A percentile compares a stretch with the other conserved stretches of the same genome.
Evolutionary conservation across 148 eudicot species (phyloP).

Genomic region (Dysphania ambrosioides): DNA sequence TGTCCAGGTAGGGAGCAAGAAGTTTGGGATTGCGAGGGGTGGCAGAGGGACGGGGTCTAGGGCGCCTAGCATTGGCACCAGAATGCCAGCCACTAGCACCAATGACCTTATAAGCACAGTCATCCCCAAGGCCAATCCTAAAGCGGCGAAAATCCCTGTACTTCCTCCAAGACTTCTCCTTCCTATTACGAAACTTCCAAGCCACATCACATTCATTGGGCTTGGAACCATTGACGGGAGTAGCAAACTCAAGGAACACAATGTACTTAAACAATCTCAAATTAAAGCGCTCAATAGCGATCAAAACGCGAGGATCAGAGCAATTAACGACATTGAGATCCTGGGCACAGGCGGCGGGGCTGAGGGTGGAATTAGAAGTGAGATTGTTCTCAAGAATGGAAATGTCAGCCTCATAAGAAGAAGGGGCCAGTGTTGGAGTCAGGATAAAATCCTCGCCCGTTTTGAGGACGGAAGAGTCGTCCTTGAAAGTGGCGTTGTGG

Average conservation of each 20-base stretch:
- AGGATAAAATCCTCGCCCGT: constrained; percentile 75
- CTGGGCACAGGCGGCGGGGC: constrained; percentile 37
- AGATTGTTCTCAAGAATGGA: constrained; percentile 45
- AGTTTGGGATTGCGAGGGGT: constrained; percentile 34
- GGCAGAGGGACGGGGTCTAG: constrained; percentile 37
- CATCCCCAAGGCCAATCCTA: constrained; percentile 55
- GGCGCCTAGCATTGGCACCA: constrained; percentile 74
- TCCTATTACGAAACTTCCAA: constrained; percentile 85
- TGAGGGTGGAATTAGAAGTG: constrained; percentile 30
- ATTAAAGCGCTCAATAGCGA: constrained; percentile 73
- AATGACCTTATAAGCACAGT: constrained; percentile 60
- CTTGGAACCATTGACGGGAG: constrained; percentile 69
- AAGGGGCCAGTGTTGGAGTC: constrained; percentile 35
- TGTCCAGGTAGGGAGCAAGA: constrained; percentile 38
- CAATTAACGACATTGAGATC: constrained; percentile 57
- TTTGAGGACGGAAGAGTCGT: constrained; percentile 65
- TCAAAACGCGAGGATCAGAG: constrained; percentile 66
- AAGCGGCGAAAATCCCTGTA: constrained; percentile 90
- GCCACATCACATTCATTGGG: constrained; percentile 79
- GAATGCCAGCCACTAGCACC: constrained; percentile 87
- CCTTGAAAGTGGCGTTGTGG: constrained; percentile 76
- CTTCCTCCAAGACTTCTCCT: constrained; percentile 86
- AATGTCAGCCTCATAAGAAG: constrained; percentile 42
- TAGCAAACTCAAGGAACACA: constrained; percentile 57
- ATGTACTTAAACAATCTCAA: constrained; percentile 62